These are phyloP conservation scores for Rhodotorula taiwanensis DNA, from an alignment of 768 basidiomycete genomes.

Conservation along the genomic window DNA sequence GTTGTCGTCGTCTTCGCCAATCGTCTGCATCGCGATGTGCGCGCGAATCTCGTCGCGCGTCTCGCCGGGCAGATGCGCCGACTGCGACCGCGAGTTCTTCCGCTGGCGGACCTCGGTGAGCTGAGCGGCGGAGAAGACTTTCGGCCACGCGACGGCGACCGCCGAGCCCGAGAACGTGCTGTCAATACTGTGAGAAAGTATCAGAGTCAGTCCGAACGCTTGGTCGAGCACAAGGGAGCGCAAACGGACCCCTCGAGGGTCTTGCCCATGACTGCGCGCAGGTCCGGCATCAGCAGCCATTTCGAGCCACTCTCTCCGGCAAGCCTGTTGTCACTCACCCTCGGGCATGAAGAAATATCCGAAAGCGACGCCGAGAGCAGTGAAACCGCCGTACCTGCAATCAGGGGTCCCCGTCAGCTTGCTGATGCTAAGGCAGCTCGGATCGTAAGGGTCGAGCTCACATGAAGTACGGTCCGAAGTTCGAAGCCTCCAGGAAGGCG, in stretches of 20 bases:
- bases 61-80: slow-evolving; percentile 11
- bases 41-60: slow-evolving; percentile 8
- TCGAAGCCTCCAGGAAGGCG: slow-evolving; percentile 5
- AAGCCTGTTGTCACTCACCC: background rate
- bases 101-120: slow-evolving; percentile 11
- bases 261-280: slow-evolving; percentile 7
- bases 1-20: slow-evolving; percentile 7
- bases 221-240: too few relatives aligned
- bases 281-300: too few relatives aligned
- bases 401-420: too few relatives aligned
- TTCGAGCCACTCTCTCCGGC: background rate
- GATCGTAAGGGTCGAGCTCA: background rate
- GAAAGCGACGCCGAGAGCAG: slow-evolving; percentile 7
- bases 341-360: slow-evolving; percentile 23
- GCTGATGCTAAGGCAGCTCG: too few relatives aligned
- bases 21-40: slow-evolving; percentile 9
- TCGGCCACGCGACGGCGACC: background rate
- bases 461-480: slow-evolving; percentile 7
- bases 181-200: background rate
- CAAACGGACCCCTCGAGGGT: slow-evolving; percentile 7
- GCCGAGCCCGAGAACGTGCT: slow-evolving; percentile 1
- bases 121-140: background rate
- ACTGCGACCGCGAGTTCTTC: slow-evolving; percentile 7
- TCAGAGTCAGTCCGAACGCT: too few relatives aligned
- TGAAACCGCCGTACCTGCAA: slow-evolving; percentile 13